These are phyloP conservation scores for Fragilaria radians DNA, from an alignment of 108 stramenopile genomes.

Conservation along the genomic window DNA sequence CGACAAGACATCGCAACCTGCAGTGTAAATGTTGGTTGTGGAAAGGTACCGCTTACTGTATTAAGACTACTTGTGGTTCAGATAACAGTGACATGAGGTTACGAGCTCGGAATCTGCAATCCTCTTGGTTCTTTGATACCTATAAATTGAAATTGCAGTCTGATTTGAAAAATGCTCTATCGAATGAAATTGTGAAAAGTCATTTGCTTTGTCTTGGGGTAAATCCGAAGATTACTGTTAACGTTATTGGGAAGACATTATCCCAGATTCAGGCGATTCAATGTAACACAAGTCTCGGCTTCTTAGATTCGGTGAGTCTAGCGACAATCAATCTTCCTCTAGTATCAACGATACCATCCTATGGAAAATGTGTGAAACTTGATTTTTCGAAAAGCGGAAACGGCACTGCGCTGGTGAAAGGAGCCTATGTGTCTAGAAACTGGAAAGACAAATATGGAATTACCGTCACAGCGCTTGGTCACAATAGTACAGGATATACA, in stretches of 20 bases:
- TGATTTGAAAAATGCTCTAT: background rate
- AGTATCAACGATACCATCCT: background rate
- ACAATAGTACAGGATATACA: no score
- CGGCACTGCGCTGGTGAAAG: background rate
- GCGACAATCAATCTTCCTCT: background rate
- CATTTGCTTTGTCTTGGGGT: background rate
- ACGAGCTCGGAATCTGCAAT: background rate
- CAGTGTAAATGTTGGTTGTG: background rate
- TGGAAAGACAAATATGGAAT: background rate
- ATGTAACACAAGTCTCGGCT: background rate
- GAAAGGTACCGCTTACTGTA: no score
- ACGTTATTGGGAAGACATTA: background rate
- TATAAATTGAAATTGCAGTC: background rate
- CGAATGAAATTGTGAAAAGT: background rate
- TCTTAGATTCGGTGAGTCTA: background rate
- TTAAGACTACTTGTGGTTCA: no score
- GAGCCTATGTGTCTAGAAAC: background rate
- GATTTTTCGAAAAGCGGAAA: background rate
- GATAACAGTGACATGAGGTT: no score
- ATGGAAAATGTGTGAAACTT: background rate
- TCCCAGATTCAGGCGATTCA: background rate
- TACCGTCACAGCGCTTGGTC: background rate
- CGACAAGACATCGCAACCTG: background rate
- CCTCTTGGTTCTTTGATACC: background rate
- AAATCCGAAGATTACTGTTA: background rate